Evolutionary conservation across 139 green algal species (phyloP).

Genomic region (Chlamydomonas asymmetrica): DNA sequence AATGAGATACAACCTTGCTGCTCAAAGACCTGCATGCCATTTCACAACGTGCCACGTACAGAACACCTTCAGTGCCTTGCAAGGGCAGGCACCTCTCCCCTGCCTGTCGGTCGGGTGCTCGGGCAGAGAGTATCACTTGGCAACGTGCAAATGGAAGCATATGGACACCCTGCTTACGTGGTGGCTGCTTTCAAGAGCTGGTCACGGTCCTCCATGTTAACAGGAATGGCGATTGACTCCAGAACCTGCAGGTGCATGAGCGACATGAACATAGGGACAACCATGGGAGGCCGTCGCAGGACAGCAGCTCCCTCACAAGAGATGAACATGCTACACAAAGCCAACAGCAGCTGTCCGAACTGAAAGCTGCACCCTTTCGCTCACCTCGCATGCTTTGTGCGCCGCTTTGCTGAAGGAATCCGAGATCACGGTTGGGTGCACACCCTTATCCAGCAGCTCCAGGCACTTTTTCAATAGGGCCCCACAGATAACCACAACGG

Average conservation of each 20-base stretch:
- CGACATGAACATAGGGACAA: too few relatives aligned
- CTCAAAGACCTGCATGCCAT: constrained; percentile 66
- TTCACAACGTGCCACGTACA: not conserved
- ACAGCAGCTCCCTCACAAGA: too few relatives aligned
- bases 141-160: too few relatives aligned
- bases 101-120: too few relatives aligned
- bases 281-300: too few relatives aligned
- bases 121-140: too few relatives aligned
- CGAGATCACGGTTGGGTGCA: constrained; percentile 93
- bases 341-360: too few relatives aligned
- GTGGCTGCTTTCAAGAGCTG: constrained; percentile 90
- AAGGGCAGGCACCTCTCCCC: too few relatives aligned
- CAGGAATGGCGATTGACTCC: constrained; percentile 78
- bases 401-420: constrained; percentile 89
- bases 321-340: too few relatives aligned
- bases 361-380: too few relatives aligned
- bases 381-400: constrained; percentile 78
- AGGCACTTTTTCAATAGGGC: constrained; percentile 92
- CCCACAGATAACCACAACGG: constrained; percentile 90
- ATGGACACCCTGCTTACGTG: constrained; percentile 68
- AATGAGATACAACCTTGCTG: constrained; percentile 96
- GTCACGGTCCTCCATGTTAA: constrained; percentile 90
- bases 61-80: not conserved
- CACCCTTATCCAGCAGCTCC: constrained; percentile 53
- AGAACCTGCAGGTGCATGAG: constrained; percentile 63